Evolutionary conservation across 345 rosid species (phyloP).

Genomic region (Kandelia obovata): DNA sequence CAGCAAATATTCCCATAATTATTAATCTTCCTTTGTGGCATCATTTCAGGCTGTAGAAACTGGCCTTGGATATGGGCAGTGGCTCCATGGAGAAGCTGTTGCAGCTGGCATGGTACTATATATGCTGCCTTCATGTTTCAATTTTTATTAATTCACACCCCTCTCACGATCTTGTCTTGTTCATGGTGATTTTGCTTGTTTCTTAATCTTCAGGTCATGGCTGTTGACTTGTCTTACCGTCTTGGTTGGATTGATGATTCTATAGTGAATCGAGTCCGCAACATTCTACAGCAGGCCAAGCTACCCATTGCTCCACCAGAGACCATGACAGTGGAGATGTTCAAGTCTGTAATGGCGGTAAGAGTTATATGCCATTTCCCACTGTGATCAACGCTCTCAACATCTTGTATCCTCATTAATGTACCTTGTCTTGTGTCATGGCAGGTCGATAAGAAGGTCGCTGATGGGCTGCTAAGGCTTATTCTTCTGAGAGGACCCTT

Average conservation of each 20-base stretch:
- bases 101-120: conserved; percentile 82
- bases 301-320: conserved; percentile 76
- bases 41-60: conserved; percentile 86
- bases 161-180: background rate
- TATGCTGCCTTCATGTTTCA: conserved; percentile 8
- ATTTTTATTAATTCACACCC: background rate
- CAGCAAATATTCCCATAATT: background rate
- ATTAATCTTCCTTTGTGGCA: conserved; percentile 9
- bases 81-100: conserved; percentile 99
- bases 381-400: background rate
- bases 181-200: conserved; percentile 10
- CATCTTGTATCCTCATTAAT: background rate
- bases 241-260: conserved; percentile 97
- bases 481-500: conserved; percentile 91
- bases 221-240: conserved; percentile 96
- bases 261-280: conserved; percentile 61
- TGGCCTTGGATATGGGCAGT: conserved; percentile 84
- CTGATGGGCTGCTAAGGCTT: conserved; percentile 89
- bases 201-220: conserved; percentile 69
- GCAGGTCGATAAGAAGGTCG: conserved; percentile 99
- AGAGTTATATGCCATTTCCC: conserved; percentile 7
- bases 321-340: conserved; percentile 83
- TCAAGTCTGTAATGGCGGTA: conserved; percentile 97
- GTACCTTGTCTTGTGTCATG: conserved; percentile 2
- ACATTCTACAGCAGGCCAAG: conserved; percentile 63